Conservation (phyloP, 1,284 basidiomycete genomes). For the Leccinum angustisporum region DNA sequence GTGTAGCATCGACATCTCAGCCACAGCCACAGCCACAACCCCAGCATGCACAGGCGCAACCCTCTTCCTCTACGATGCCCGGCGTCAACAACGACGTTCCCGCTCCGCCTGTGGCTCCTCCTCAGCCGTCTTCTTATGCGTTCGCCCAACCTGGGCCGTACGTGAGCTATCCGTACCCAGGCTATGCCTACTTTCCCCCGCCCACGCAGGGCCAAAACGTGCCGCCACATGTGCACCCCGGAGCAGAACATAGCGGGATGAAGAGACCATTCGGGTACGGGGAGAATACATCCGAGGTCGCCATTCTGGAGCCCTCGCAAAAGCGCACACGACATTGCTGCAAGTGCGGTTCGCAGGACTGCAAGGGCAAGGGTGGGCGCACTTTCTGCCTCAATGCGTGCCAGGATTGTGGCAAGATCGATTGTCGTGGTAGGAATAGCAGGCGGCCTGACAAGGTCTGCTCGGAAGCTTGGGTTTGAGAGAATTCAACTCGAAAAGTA, state of each 20-base stretch:
- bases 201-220: slow-evolving; percentile 23
- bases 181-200: slow-evolving; percentile 32
- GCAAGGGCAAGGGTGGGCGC: slow-evolving; percentile 74
- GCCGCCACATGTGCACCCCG: slow-evolving; percentile 26
- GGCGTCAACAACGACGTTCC: slow-evolving; percentile 20
- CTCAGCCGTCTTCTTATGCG: slow-evolving; percentile 29
- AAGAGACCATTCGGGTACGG: slow-evolving; percentile 34
- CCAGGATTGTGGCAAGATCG: slow-evolving; percentile 72
- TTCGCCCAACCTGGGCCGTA: slow-evolving; percentile 34
- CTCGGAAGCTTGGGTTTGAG: slow-evolving; percentile 55
- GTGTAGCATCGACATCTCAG: slow-evolving; percentile 18
- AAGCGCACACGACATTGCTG: slow-evolving; percentile 56
- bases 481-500: background rate
- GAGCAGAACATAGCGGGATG: slow-evolving; percentile 28
- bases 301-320: slow-evolving; percentile 38
- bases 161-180: slow-evolving; percentile 32
- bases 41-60: slow-evolving; percentile 23
- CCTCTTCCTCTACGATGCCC: slow-evolving; percentile 26
- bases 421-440: slow-evolving; percentile 71
- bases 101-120: slow-evolving; percentile 17
- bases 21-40: slow-evolving; percentile 19
- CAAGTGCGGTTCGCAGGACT: slow-evolving; percentile 73
- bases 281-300: slow-evolving; percentile 29
- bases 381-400: slow-evolving; percentile 67
- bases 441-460: slow-evolving; percentile 71